Base-by-base conservation (phyloP, 2,329 filamentous ascomycete species). In the Knoxdaviesia proteae region DNA sequence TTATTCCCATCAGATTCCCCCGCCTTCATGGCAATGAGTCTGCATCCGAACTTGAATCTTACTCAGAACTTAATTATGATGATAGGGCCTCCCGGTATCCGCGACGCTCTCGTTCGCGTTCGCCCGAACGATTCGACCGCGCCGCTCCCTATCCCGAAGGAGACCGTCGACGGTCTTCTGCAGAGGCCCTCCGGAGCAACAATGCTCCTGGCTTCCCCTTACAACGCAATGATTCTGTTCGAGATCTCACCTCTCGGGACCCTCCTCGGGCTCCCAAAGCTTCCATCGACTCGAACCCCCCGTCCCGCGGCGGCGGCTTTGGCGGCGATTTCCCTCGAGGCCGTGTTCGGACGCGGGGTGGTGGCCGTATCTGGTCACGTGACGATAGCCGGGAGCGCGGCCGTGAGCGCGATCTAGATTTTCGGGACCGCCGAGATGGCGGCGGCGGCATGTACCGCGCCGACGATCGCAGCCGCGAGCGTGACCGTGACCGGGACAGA, bases 251-350 rank as follows among this genome's bases (percentile, higher is more conserved):
- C 4, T 35, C 69, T 8, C 69, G 79, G 49, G 83, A 92, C 48
- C 78, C 82, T 2, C 86, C 86, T 3, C 71, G 84, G 44, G 86
- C 82, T 0, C 84, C 86, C 7, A 84, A 87, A 57, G 83, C 81
- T 4, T 63, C 86, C 45, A 70, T 80, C 46, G 82, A 88, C 47
- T 61, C 72, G 32, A 70, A 74, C n/a, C 72, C 69, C 48, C 76
- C 75, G 32, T 78, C 76, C 9, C 70, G 81, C 45, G 78, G 78
- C 38, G 69, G 76, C 45, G 74, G 72, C 6, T 82, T 78, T 53
- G 62, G 63, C 3, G 68, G 73, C 30, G 80, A 84, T 42, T 78
- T 76, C 50, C 65, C 73, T 48, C 66, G 65, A 45, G 55, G 60
- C 38, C 55, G 61, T 8, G 60, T 61, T 5, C 72, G 66, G 51